These are phyloP conservation scores for Cucumis hystrix DNA, from an alignment of 306 rosid species.

Conservation along the genomic window DNA sequence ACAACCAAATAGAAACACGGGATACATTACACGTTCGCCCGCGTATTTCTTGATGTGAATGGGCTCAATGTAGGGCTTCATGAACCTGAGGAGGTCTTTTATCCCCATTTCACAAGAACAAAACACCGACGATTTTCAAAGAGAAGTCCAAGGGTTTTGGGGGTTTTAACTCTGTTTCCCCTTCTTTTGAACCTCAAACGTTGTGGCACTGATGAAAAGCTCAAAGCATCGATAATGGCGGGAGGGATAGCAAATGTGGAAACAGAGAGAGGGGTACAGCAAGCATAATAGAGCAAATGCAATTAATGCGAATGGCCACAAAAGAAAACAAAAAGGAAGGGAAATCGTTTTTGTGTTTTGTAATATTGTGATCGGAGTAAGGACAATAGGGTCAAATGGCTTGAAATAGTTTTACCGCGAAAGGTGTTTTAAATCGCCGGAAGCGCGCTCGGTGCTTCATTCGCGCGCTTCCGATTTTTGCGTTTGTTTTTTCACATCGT, in stretches of 20 bases:
- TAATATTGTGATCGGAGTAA: not conserved
- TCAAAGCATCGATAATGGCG: conserved; percentile 15
- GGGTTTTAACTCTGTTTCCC: not conserved
- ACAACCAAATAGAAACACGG: not conserved
- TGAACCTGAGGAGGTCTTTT: conserved; percentile 90
- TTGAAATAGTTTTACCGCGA: conserved; percentile 5
- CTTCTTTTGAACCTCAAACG: not conserved
- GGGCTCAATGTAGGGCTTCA: conserved; percentile 63
- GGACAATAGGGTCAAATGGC: not conserved
- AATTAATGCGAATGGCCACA: not conserved
- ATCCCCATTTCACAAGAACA: conserved; percentile 46
- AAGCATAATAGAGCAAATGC: not conserved
- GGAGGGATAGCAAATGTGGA: conserved; percentile 29
- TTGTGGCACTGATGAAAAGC: not conserved
- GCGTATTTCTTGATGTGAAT: conserved; percentile 60
- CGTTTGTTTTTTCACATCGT: too few relatives aligned
- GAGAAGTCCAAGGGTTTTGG: not conserved
- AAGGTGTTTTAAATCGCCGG: conserved; percentile 2
- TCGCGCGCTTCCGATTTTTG: not conserved
- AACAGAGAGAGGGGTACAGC: conserved; percentile 13
- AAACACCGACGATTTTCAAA: not conserved
- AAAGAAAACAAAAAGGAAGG: not conserved
- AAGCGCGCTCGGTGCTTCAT: not conserved
- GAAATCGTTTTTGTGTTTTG: not conserved
- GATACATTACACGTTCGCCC: conserved; percentile 52